Base-by-base conservation (phyloP, 192 early-diverging fungal genomes). In the Mortierella hygrophila region DNA sequence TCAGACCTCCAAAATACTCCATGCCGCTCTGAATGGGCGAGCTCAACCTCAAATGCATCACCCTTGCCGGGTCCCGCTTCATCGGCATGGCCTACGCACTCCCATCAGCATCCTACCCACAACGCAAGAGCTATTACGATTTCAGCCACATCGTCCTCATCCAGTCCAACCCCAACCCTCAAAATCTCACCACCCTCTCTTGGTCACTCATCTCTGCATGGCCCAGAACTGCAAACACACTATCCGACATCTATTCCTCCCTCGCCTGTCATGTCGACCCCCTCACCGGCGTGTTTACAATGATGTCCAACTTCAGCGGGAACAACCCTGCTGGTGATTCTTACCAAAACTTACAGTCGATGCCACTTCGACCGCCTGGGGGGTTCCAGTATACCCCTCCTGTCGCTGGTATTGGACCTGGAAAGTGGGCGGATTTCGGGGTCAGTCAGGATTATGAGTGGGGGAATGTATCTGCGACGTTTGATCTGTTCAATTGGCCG, bases 61-160 rank as follows among this genome's bases (percentile, higher is more conserved):
- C 60, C 60, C 60, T 65, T 26, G 26, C 26, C 60, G 60, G 60
- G 60, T 65, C 60, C 29, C 60, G 60, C n/a, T 65, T 65, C 60
- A 32, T 65, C 11, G 60, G 29, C 60, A 35, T 65, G 60, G n/a
- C 60, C 11, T 65, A 65, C 60, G 13, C 60, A 65, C 3, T 3
- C 3, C 60, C 60, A 11, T 15, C 44, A 46, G 44, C 44, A 11
- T 46, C 44, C 44, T 13, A 46, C 11, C 0, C 8, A 44, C 0
- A 44, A 9, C 44, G 1, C 44, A 15, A 0, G 11, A 1, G 1
- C 13, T 5, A 5, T 52, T 0, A 52, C n/a, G 16, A 26, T 26
- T 65, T 6, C 26, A 15, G 29, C 2, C 29, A 65, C 11, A 26
- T 65, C 29, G 29, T 29, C 60, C 26, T 65, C 60, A 32, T 65